Base-by-base conservation (phyloP, 108 stramenopile genomes). In the Skeletonema tropicum region DNA sequence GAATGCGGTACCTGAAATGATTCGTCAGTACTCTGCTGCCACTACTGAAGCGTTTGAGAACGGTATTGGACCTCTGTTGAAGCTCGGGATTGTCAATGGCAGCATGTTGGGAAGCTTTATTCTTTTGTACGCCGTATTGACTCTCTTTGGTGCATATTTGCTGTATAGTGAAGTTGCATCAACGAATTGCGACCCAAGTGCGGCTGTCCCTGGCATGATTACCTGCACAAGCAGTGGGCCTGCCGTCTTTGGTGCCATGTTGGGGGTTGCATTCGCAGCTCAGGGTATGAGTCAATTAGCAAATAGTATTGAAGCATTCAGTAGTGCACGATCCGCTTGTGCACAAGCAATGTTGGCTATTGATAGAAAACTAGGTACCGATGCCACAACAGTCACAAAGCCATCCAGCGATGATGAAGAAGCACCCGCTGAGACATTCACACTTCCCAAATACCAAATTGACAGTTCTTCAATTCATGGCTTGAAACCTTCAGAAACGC, bases 231-330 rank as follows among this genome's bases (percentile, higher is more conserved):
- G 46, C 33, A 73, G 77, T 19, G 92, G 89, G 39, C 66, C 83
- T 0, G 78, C 79, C 14, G 90, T 93, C 2, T 89, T 93, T 68
- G 87, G 88, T 13, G 87, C 89, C 46, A 88, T 93, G 89, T 65
- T 93, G 39, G 89, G 88, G 2, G 74, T 91, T 25, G 85, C 86
- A 5, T 90, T 91, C 76, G 92, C 87, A 1, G 92, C 85, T 0
- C 80, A 83, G 55, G 92, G 89, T 26, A 73, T 91, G 58, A 74
- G 85, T 21, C 89, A 90, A 39, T 60, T 91, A 26, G 84, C 85
- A 2, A 89, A 87, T 49, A 79, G 65, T 57, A 49, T 84, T n/a
- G 92, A 93, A 68, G 85, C 89, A 13, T 82, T 93, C 49, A 76
- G 79, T 11, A 60, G 66, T n/a, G 89, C 88, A 9, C 78, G 90